Evolutionary conservation across 2,329 filamentous ascomycete genomes (phyloP).

Genomic region (Blastomyces parvus): DNA sequence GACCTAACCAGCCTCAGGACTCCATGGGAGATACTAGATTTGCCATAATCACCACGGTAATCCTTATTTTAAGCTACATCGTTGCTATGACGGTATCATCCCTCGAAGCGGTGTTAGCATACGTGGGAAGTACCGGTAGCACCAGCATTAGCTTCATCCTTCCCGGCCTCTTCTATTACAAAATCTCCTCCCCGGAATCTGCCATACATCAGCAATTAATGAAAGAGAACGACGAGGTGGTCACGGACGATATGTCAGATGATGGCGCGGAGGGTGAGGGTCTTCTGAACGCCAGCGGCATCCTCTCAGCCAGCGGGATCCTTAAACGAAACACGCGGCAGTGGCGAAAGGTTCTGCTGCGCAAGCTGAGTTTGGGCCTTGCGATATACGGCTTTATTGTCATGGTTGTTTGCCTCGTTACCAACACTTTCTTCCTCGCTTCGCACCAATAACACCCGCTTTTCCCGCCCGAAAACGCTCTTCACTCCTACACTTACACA

Average conservation of each 20-base stretch:
- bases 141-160: constrained; percentile 97
- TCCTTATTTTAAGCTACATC: constrained; percentile 75
- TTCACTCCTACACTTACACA: no score
- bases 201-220: constrained; percentile 74
- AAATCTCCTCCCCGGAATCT: constrained; percentile 85
- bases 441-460: constrained; percentile 42
- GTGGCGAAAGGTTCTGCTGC: constrained; percentile 54
- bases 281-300: constrained; percentile 31
- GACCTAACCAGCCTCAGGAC: constrained; percentile 19
- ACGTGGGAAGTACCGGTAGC: constrained; percentile 87
- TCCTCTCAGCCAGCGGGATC: constrained; percentile 48
- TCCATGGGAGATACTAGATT: constrained; percentile 81
- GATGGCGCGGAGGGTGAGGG: constrained; percentile 22
- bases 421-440: constrained; percentile 71
- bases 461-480: not conserved
- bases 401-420: constrained; percentile 78
- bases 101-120: constrained; percentile 83
- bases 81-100: constrained; percentile 85
- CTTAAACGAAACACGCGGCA: constrained; percentile 53
- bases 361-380: constrained; percentile 64
- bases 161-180: constrained; percentile 95
- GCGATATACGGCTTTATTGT: constrained; percentile 76
- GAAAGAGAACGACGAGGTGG: constrained; percentile 77
- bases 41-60: constrained; percentile 74
- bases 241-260: constrained; percentile 30